Evolutionary conservation across 495 filamentous ascomycete genomes (phyloP).

Genomic region (Lichenothelia convexa): DNA sequence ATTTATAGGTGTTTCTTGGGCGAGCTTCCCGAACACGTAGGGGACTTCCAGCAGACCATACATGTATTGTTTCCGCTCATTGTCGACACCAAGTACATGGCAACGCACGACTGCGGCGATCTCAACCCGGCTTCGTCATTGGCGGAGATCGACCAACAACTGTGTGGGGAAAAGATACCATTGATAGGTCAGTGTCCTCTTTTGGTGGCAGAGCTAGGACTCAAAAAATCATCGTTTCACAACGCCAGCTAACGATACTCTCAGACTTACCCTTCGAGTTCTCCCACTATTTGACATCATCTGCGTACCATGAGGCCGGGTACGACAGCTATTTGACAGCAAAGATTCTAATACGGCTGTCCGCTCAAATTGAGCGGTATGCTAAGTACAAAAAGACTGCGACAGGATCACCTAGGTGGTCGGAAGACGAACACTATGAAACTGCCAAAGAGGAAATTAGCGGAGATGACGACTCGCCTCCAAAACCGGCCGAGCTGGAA

Average conservation of each 20-base stretch:
- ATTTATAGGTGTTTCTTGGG: constrained; percentile 54
- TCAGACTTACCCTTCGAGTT: constrained; percentile 13
- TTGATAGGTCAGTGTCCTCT: constrained; percentile 22
- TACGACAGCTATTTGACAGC: constrained; percentile 58
- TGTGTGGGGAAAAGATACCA: constrained; percentile 24
- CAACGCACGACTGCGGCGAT: constrained; percentile 34
- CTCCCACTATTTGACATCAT: constrained; percentile 27
- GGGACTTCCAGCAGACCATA: constrained; percentile 37
- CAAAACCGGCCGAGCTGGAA: too few species aligned
- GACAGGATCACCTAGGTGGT: not conserved
- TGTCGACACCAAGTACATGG: constrained; percentile 65
- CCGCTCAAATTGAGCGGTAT: constrained; percentile 32
- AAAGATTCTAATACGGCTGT: constrained; percentile 41
- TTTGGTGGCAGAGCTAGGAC: not conserved
- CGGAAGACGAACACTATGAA: constrained; percentile 1
- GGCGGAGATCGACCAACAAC: constrained; percentile 27
- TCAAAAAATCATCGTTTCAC: not conserved
- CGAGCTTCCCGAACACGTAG: constrained; percentile 37
- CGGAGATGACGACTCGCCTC: not conserved
- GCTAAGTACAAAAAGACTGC: not conserved
- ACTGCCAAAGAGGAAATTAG: constrained; percentile 5
- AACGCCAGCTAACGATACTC: not conserved
- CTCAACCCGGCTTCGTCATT: constrained; percentile 33
- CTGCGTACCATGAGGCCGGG: constrained; percentile 46
- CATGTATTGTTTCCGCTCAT: constrained; percentile 46